phyloP scores from a whole-genome alignment of 73 alveolate genomes.

The Paraurostyla sp. region DNA sequence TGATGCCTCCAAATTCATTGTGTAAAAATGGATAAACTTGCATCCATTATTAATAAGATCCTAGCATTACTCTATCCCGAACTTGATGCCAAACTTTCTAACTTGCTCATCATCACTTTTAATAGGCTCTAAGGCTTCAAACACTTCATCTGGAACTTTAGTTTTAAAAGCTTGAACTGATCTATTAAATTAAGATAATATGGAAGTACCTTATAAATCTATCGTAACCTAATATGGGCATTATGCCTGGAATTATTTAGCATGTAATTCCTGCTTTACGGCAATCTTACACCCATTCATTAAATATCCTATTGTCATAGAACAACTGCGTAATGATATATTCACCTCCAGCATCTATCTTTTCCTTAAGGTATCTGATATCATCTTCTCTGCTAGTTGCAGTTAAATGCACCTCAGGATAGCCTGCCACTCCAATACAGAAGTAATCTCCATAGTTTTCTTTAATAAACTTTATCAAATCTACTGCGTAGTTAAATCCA shows the following conservation, averaged over 20 bases:
- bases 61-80: slow-evolving; percentile 77
- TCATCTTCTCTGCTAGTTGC: slow-evolving; percentile 67
- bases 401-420: slow-evolving; percentile 91
- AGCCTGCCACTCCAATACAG: slow-evolving; percentile 91
- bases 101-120: slow-evolving; percentile 82
- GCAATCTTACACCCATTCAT: slow-evolving; percentile 77
- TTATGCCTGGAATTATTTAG: slow-evolving; percentile 90
- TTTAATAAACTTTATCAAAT: slow-evolving; percentile 74
- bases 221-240: slow-evolving; percentile 80
- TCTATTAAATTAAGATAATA: not conserved
- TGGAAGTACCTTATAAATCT: slow-evolving; percentile 51
- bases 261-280: slow-evolving; percentile 78
- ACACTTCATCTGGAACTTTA: slow-evolving; percentile 76
- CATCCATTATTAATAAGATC: slow-evolving; percentile 77
- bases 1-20: slow-evolving; percentile 86
- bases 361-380: slow-evolving; percentile 48
- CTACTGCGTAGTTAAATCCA: slow-evolving; percentile 78
- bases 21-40: slow-evolving; percentile 86
- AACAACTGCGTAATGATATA: slow-evolving; percentile 87
- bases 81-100: slow-evolving; percentile 74
- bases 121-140: slow-evolving; percentile 80
- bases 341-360: slow-evolving; percentile 93
- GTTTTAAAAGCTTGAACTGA: slow-evolving; percentile 82
- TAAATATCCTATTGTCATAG: slow-evolving; percentile 82
- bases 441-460: slow-evolving; percentile 84